phyloP scores from a whole-genome alignment of 1,139 yeast genomes.

The Pichia inconspicua region DNA sequence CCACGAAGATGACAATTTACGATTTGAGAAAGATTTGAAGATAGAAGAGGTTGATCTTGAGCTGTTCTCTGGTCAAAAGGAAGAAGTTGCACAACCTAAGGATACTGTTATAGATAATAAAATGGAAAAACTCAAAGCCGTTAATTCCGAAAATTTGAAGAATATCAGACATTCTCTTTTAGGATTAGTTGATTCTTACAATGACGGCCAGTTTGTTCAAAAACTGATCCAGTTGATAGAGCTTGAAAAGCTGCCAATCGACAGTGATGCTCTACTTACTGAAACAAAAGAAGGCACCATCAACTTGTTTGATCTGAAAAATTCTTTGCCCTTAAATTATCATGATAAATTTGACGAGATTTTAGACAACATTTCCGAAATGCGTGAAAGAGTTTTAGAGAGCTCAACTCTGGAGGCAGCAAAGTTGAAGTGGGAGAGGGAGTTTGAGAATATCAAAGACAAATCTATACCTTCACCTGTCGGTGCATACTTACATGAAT shows the following conservation, averaged over 20 bases:
- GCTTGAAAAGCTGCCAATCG: conserved; percentile 29
- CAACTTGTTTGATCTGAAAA: conserved; percentile 62
- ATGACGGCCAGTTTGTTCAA: conserved; percentile 20
- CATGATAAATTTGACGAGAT: conserved; percentile 51
- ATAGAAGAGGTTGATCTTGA: conserved; percentile 8
- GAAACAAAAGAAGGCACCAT: conserved; percentile 27
- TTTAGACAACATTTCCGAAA: conserved; percentile 60
- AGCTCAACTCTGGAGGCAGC: conserved; percentile 80
- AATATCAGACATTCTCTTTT: conserved; percentile 71
- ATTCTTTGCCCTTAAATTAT: conserved; percentile 44
- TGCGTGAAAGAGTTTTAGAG: conserved; percentile 72
- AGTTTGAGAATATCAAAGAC: conserved; percentile 59
- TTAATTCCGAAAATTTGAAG: conserved; percentile 72
- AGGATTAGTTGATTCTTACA: conserved; percentile 41
- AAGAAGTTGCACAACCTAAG: conserved; percentile 8
- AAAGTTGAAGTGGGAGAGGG: conserved; percentile 79
- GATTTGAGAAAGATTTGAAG: not conserved
- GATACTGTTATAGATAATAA: conserved; percentile 39
- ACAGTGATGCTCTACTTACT: conserved; percentile 25
- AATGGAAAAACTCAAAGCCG: conserved; percentile 52
- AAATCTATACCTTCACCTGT: conserved; percentile 47
- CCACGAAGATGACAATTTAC: not conserved
- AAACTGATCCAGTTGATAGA: conserved; percentile 18
- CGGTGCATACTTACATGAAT: conserved; percentile 70
- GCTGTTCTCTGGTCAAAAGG: conserved; percentile 2